These are phyloP conservation scores for Cryptosporidium parvum DNA, from an alignment of 169 alveolate genomes.

Conservation along the genomic window DNA sequence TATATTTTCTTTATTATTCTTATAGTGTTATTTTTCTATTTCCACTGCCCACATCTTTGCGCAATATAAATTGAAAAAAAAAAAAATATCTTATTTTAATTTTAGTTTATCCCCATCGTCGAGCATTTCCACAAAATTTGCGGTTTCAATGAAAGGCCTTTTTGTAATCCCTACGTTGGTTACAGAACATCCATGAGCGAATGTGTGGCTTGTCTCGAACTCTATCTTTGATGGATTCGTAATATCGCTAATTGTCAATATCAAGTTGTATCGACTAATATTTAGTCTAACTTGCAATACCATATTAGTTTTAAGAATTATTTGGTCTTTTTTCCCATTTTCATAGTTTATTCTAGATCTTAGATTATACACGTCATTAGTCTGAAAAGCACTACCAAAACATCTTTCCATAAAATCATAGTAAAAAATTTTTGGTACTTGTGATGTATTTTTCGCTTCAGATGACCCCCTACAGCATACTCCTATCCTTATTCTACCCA, in stretches of 20 bases:
- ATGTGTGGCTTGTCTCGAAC: conserved; percentile 58
- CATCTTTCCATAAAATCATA: conserved; percentile 72
- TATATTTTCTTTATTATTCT: neutral
- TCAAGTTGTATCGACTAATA: conserved; percentile 68
- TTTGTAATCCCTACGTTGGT: conserved; percentile 48
- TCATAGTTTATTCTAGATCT: conserved; percentile 65
- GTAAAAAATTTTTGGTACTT: conserved; percentile 64
- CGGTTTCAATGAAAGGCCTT: conserved; percentile 71
- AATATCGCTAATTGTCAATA: conserved; percentile 42
- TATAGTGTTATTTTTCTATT: neutral
- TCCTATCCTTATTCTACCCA: conserved; percentile 73
- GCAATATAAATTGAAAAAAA: neutral
- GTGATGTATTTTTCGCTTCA: conserved; percentile 67
- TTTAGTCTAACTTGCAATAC: conserved; percentile 66
- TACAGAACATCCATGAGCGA: conserved; percentile 64
- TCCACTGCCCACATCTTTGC: neutral
- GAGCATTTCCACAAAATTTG: conserved; percentile 73
- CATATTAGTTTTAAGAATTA: conserved; percentile 33
- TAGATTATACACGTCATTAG: conserved; percentile 62
- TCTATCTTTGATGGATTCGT: conserved; percentile 31
- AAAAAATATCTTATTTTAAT: conserved; percentile 25
- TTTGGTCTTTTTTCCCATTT: conserved; percentile 39
- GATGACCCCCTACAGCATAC: conserved; percentile 71
- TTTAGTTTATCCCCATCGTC: conserved; percentile 75
- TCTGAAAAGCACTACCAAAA: conserved; percentile 72